Evolutionary conservation across 805 yeast genomes (phyloP).

Genomic region (Candida manassasensis): DNA sequence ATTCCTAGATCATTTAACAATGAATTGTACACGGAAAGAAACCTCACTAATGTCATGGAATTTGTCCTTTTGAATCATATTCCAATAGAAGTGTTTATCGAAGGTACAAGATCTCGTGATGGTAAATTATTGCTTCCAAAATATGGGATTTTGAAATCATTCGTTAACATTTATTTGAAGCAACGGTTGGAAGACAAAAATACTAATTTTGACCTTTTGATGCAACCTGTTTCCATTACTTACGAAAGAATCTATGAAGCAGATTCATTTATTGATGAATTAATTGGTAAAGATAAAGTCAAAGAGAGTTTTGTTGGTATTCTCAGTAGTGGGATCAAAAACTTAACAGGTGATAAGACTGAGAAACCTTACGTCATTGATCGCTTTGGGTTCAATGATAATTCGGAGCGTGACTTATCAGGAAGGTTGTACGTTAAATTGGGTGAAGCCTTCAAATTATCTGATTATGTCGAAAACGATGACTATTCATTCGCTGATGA

Average conservation of each 20-base stretch:
- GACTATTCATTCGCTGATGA: conserved; percentile 8
- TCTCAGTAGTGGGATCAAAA: conserved; percentile 29
- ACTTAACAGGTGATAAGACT: conserved; percentile 17
- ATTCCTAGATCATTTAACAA: conserved; percentile 47
- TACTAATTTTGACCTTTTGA: conserved; percentile 25
- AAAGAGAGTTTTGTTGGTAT: conserved; percentile 45
- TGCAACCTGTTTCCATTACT: conserved; percentile 55
- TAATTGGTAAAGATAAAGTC: conserved; percentile 53
- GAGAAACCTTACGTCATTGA: conserved; percentile 6
- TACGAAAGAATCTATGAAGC: conserved; percentile 58
- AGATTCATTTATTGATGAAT: conserved; percentile 50
- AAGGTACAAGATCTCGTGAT: conserved; percentile 63
- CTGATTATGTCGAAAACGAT: conserved; percentile 21
- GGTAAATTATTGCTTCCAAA: conserved; percentile 62
- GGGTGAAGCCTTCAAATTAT: conserved; percentile 28
- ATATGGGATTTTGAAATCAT: conserved; percentile 53
- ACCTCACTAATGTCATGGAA: conserved; percentile 44
- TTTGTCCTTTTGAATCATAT: conserved; percentile 44
- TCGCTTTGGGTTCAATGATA: conserved; percentile 26
- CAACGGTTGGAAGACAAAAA: conserved; percentile 25
- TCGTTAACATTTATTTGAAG: conserved; percentile 41
- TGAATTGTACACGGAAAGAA: conserved; percentile 43
- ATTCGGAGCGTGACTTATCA: conserved; percentile 20
- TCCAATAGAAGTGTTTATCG: conserved; percentile 56
- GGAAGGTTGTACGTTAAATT: conserved; percentile 36